Conservation (phyloP, 495 filamentous ascomycete species). For the Penicillium coffeae region DNA sequence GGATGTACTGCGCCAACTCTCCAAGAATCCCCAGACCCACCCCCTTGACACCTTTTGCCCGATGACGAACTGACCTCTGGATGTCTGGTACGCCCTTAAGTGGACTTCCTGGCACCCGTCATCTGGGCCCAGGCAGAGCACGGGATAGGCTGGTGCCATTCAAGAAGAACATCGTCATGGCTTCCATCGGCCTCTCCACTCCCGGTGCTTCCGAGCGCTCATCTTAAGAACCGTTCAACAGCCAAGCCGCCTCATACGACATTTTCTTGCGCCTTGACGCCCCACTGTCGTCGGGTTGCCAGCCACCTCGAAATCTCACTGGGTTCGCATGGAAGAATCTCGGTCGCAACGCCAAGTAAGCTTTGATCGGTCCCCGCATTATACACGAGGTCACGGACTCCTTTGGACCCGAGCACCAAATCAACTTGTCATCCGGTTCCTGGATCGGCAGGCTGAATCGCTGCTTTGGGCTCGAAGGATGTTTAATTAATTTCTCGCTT, state of each 20-base stretch:
- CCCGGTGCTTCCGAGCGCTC: not conserved
- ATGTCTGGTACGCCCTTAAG: too few species aligned
- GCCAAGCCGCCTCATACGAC: constrained; percentile 12
- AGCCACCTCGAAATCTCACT: too few species aligned
- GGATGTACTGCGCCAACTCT: not conserved
- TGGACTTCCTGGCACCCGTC: too few species aligned
- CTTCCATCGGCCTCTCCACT: not conserved
- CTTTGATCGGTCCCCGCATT: constrained; percentile 19
- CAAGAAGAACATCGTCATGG: not conserved
- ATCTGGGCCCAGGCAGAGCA: too few species aligned
- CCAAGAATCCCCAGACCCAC: not conserved
- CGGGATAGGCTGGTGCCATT: too few species aligned
- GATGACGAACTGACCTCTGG: not conserved
- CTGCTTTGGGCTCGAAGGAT: not conserved
- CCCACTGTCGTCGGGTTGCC: too few species aligned
- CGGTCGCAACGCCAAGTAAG: constrained; percentile 5
- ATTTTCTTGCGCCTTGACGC: too few species aligned
- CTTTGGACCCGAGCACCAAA: constrained; percentile 6
- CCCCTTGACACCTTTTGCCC: too few species aligned
- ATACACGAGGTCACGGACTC: constrained; percentile 8
- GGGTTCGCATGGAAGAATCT: too few species aligned
- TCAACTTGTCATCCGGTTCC: constrained; percentile 11
- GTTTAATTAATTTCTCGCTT: not conserved
- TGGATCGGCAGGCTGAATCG: constrained; percentile 16
- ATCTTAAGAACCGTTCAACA: not conserved